Evolutionary conservation across 2,329 filamentous ascomycete genomes (phyloP).

Genomic region (Fusarium humuli): DNA sequence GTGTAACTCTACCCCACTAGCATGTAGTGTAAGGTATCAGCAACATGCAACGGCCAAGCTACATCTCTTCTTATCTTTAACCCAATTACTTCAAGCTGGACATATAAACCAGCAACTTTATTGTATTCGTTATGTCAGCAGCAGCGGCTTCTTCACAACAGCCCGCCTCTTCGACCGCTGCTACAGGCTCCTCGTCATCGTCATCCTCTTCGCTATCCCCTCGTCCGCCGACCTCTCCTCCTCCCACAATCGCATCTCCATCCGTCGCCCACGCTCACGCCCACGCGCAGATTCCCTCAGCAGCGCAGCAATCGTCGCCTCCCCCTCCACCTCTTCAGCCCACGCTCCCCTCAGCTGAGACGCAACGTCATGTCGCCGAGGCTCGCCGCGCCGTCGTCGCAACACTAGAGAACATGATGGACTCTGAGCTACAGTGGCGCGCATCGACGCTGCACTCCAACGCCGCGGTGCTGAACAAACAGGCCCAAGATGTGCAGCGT

Average conservation of each 20-base stretch:
- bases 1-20: slow-evolving; percentile 36
- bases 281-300: slow-evolving; percentile 28
- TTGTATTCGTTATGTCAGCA: slow-evolving; percentile 22
- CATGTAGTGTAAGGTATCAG: slow-evolving; percentile 31
- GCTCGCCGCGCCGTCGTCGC: slow-evolving; percentile 70
- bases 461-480: slow-evolving; percentile 70
- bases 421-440: slow-evolving; percentile 74
- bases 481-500: slow-evolving; percentile 73
- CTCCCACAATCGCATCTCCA: slow-evolving; percentile 41
- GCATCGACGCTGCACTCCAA: slow-evolving; percentile 78
- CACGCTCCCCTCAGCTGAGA: slow-evolving; percentile 56
- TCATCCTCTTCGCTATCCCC: slow-evolving; percentile 38
- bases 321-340: slow-evolving; percentile 47
- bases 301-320: slow-evolving; percentile 24
- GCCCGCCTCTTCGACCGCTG: slow-evolving; percentile 14
- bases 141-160: slow-evolving; percentile 24
- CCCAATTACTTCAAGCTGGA: neutral
- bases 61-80: slow-evolving; percentile 15
- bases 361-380: slow-evolving; percentile 63
- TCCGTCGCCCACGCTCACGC: slow-evolving; percentile 40
- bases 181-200: slow-evolving; percentile 35
- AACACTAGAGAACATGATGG: slow-evolving; percentile 75
- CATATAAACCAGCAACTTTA: slow-evolving; percentile 5
- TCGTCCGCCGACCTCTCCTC: slow-evolving; percentile 43
- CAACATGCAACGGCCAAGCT: slow-evolving; percentile 27